phyloP scores from a whole-genome alignment of 2,329 filamentous ascomycete genomes.

The Epichloe brachyelytri region DNA sequence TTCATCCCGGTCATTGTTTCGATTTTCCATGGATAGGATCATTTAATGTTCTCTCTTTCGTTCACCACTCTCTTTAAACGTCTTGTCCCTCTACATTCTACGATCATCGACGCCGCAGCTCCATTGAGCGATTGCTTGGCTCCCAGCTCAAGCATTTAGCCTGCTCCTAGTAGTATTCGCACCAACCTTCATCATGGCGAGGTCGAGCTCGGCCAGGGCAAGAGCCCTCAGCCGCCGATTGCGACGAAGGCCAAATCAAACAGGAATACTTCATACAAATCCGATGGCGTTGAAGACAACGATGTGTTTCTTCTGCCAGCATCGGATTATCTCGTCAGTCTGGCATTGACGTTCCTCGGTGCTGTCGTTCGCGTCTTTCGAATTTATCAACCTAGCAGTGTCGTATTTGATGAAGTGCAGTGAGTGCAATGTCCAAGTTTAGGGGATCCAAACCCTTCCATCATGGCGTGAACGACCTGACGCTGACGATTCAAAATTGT shows the following conservation, averaged over 20 bases:
- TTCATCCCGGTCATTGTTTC: conserved; percentile 5
- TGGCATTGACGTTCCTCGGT: conserved; percentile 60
- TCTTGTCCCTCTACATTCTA: neutral
- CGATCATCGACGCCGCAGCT: neutral
- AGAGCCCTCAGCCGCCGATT: conserved; percentile 21
- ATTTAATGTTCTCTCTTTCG: conserved; percentile 3
- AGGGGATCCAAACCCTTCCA: neutral
- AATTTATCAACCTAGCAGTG: conserved; percentile 90
- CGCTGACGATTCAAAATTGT: conserved; percentile 3
- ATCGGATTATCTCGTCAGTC: conserved; percentile 70
- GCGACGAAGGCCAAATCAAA: conserved; percentile 25
- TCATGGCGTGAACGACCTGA: neutral
- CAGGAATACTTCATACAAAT: conserved; percentile 49
- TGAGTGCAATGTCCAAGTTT: conserved; percentile 39
- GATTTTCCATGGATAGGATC: conserved; percentile 2
- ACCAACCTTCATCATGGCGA: conserved; percentile 18
- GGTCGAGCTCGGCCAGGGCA: conserved; percentile 21
- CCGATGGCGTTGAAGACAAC: conserved; percentile 72
- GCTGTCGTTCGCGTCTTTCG: conserved; percentile 77
- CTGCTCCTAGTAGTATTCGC: neutral
- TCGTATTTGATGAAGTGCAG: conserved; percentile 99
- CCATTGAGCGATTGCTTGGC: neutral
- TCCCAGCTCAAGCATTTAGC: neutral
- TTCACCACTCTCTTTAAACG: conserved; percentile 13
- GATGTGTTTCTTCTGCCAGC: conserved; percentile 79